phyloP scores from a whole-genome alignment of 2,329 filamentous ascomycete genomes.

The Cylindrodendrum hubeiense region DNA sequence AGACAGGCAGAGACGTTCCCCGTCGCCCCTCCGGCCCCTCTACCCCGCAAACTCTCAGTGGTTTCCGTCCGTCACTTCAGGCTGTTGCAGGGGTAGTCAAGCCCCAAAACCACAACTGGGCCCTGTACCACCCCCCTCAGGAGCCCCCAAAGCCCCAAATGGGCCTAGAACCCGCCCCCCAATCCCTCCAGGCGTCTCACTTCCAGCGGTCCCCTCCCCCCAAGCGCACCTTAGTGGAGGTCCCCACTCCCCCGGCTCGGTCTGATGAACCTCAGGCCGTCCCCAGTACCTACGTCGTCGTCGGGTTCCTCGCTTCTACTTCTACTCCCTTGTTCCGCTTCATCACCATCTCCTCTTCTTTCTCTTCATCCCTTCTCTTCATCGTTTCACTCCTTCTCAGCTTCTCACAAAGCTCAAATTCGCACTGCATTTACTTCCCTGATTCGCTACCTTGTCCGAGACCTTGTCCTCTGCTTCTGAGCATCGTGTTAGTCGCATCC shows the following conservation, averaged over 20 bases:
- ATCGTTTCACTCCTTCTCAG: conserved; percentile 19
- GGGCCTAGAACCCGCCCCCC: conserved; percentile 6
- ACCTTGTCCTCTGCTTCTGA: conserved; percentile 8
- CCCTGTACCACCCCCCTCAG: conserved; percentile 6
- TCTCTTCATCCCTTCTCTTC: conserved; percentile 27
- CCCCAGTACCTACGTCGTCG: conserved; percentile 23
- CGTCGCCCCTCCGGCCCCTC: conserved; percentile 5
- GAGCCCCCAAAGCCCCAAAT: conserved; percentile 12
- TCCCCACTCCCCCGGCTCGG: conserved; percentile 24
- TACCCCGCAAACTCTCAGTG: conserved; percentile 27
- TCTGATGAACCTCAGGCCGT: conserved; percentile 26
- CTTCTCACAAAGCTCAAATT: not conserved
- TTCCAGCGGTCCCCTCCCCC: conserved; percentile 6
- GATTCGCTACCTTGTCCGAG: not conserved
- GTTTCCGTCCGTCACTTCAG: conserved; percentile 7
- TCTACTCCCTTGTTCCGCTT: conserved; percentile 12
- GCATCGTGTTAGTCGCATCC: conserved; percentile 24
- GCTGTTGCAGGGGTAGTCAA: conserved; percentile 9
- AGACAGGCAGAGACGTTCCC: conserved; percentile 2
- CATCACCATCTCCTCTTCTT: conserved; percentile 25
- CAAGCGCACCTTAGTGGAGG: conserved; percentile 15
- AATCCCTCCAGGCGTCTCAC: conserved; percentile 18
- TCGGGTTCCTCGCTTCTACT: conserved; percentile 10
- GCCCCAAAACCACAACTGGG: conserved; percentile 11
- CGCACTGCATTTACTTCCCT: too few species aligned